These are phyloP conservation scores for Penicillium psychrofluorescens DNA, from an alignment of 495 filamentous ascomycete genomes.

Conservation along the genomic window DNA sequence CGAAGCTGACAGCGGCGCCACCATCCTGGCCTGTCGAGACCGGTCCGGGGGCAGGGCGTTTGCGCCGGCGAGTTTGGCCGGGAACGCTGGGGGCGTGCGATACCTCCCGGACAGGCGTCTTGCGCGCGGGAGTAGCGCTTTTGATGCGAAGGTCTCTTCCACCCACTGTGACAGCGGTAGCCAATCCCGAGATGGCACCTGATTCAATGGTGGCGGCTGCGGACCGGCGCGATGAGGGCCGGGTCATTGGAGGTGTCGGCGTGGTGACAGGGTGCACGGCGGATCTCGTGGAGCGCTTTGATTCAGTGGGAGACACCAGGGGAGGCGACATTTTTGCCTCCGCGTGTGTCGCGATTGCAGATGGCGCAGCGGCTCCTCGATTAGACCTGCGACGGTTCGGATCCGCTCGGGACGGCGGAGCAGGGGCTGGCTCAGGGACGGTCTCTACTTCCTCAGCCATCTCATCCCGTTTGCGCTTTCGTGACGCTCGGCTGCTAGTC, in stretches of 20 bases:
- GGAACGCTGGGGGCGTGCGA: slow-evolving; percentile 41
- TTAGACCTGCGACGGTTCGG: slow-evolving; percentile 14
- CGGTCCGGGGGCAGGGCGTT: slow-evolving; percentile 70
- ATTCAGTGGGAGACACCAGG: slow-evolving; percentile 20
- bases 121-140: slow-evolving; percentile 40
- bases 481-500: slow-evolving; percentile 14
- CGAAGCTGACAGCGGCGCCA: slow-evolving; percentile 67
- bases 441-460: not conserved
- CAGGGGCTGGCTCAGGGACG: not conserved
- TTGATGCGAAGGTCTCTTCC: slow-evolving; percentile 39
- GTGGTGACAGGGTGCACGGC: slow-evolving; percentile 10
- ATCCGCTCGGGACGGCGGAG: not conserved
- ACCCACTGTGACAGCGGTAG: slow-evolving; percentile 6
- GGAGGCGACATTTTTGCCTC: slow-evolving; percentile 18
- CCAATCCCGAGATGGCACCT: slow-evolving; percentile 4
- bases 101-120: slow-evolving; percentile 45
- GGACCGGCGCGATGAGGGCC: slow-evolving; percentile 39
- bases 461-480: slow-evolving; percentile 21
- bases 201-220: slow-evolving; percentile 31
- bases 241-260: slow-evolving; percentile 28
- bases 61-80: slow-evolving; percentile 45
- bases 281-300: slow-evolving; percentile 19
- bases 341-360: slow-evolving; percentile 6
- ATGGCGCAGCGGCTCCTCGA: slow-evolving; percentile 39
- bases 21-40: slow-evolving; percentile 63